Percentiles rank a stretch among this genome's conserved stretches.
These are phyloP conservation scores for Prunus kanzakura DNA, from an alignment of 306 rosid species.

Conservation along the genomic window DNA sequence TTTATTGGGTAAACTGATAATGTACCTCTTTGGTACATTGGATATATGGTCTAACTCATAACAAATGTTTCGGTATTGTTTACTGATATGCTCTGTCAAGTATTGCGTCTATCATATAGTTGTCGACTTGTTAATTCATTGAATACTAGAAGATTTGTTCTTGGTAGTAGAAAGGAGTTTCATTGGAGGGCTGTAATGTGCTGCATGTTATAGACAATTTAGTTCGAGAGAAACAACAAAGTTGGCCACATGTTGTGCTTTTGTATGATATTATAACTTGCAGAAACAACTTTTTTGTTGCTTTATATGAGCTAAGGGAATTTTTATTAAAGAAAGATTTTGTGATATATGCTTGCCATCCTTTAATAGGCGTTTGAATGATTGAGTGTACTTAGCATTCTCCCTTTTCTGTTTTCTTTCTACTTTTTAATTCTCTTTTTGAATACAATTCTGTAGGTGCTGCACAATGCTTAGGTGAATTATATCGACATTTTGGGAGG, in stretches of 20 bases:
- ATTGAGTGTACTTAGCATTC: background rate
- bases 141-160: background rate
- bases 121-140: background rate
- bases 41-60: background rate
- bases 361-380: background rate
- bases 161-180: background rate
- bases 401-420: background rate
- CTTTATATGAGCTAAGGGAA: background rate
- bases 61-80: background rate
- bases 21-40: background rate
- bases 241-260: background rate
- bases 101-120: background rate
- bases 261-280: background rate
- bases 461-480: slow-evolving; percentile 89
- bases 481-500: slow-evolving; percentile 90
- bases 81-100: background rate
- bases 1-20: background rate
- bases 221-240: background rate
- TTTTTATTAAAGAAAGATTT: background rate
- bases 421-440: background rate
- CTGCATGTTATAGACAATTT: background rate
- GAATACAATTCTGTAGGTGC: slow-evolving; percentile 54
- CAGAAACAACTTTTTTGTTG: background rate
- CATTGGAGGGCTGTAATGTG: background rate
- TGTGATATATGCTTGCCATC: background rate